Base-by-base conservation (phyloP, 148 eudicot genomes). In the Mesembryanthemum crystallinum region DNA sequence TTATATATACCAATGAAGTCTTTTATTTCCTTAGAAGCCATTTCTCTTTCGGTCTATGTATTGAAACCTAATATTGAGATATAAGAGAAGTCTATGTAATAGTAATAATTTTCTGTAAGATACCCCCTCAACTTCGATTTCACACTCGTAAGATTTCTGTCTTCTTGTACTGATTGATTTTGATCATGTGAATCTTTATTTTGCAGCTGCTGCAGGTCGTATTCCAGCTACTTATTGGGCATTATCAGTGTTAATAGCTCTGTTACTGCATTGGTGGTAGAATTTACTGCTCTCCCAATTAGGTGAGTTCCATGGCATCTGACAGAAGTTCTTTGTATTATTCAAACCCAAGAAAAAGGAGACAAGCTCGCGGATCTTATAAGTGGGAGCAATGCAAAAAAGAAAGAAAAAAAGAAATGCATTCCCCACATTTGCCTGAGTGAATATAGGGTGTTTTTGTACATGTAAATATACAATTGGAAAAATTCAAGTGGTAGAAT, bases 391-490 rank as follows among this genome's bases (percentile, higher is more conserved):
- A 73, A 82, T 72, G 87, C 78, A 79, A 86, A 81, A 81, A 88
- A 76, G 79, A 74, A 35, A 35, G 6, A 35, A 88, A 76, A 80
- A 76, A 45, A 86, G 73, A 80, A 74, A 80, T 86, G 84, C 76
- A 73, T 74, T 77, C 80, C 90, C 90, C 88, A 52, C 76, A 25
- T 74, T 75, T 65, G 68, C 78, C 76, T 43, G 81, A 89, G 89
- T 89, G 92, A 82, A 88, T 88, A 21, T 18, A n/a, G 7, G 61
- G n/a, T 86, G 85, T 57, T 88, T 85, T 84, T 88, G 89, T 84
- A 83, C 74, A 59, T 95, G 98, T 95, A 92, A 84, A 92, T 92
- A 89, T 87, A 81, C 82, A 79, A 79, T 74, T 73, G 73, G 37
- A 80, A 43, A 81, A 83, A 70, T 68, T 78, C 67, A 69, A 82